Evolutionary conservation across 2,329 filamentous ascomycete species (phyloP).

Genomic region (Rutstroemia sp.): DNA sequence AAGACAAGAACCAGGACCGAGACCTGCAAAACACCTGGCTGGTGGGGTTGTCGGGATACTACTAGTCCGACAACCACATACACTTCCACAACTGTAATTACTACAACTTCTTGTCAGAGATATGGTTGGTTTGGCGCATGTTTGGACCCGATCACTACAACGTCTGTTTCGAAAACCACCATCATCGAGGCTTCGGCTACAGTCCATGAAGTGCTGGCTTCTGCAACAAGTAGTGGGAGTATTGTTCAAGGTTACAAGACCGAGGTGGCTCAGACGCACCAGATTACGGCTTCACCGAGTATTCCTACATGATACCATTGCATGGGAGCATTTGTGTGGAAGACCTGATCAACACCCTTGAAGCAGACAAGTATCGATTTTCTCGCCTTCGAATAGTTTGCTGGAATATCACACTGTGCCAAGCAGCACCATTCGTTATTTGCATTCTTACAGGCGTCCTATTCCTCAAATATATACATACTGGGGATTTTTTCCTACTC

Average conservation of each 20-base stretch:
- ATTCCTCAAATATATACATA: too few relatives aligned
- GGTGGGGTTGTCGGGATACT: slow-evolving; percentile 49
- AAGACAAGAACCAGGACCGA: slow-evolving; percentile 60
- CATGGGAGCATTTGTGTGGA: too few relatives aligned
- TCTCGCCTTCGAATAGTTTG: too few relatives aligned
- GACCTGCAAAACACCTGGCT: slow-evolving; percentile 82
- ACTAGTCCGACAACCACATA: slow-evolving; percentile 26
- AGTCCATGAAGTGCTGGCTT: neutral
- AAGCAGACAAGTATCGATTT: too few relatives aligned
- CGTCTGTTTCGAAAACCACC: slow-evolving; percentile 3
- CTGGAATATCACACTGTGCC: too few relatives aligned
- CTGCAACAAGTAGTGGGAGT: neutral
- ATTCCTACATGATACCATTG: neutral
- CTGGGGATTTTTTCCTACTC: too few relatives aligned
- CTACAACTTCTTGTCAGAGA: slow-evolving; percentile 12
- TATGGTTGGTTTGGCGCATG: slow-evolving; percentile 11
- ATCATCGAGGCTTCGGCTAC: slow-evolving; percentile 5
- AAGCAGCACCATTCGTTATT: too few relatives aligned
- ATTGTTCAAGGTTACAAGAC: neutral
- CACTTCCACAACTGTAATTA: slow-evolving; percentile 17
- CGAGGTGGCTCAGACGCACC: neutral
- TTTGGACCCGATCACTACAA: neutral
- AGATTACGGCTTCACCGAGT: slow-evolving; percentile 1
- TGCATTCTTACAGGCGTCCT: too few relatives aligned
- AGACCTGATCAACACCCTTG: too few relatives aligned